Base-by-base conservation (phyloP, 768 basidiomycete genomes). In the Mycena vitilis region DNA sequence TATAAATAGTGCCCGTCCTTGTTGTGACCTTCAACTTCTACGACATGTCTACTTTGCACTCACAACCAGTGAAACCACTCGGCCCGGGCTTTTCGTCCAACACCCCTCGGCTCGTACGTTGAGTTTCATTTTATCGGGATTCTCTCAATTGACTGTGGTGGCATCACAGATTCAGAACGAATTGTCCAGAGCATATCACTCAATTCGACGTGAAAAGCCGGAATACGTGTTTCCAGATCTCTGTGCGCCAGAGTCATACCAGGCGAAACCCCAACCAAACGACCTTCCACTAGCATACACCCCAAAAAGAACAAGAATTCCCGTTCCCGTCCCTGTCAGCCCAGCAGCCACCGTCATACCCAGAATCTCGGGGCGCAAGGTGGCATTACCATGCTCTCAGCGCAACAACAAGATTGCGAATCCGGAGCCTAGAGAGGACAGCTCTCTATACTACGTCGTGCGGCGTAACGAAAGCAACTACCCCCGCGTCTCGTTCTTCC, bases 401-500 rank as follows among this genome's bases (percentile, higher is more conserved):
- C 45, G 45, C 4, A 20, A 60, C 12, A 44, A 25, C 57, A 25
- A 44, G 5, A 45, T 20, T 57, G 18, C 40, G 9, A 25, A 20
- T 22, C 47, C 52, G 20, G 36, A 63, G 34, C 53, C 42, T n/a
- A 5, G 25, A 2, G 37, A 54, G 44, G 45, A 63, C n/a, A 56
- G 34, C 40, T 9, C 58, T 2, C 40, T 51, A 13, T 34, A 55
- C n/a, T 56, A 25, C 18, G 55, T 63, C 12, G 61, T 68, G 4
- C 49, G 56, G 30, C 61, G 44, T 13, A 68, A 68, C 34, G 42
- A 22, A 13, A 18, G 12, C 0, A 5, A 53, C 7, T 37, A 53
- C 22, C 61, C 67, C n/a, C 9, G 49, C 44, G 42, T 68, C 49
- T 63, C 67, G 3, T 63, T 68, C 25, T 63, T 63, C 23, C 67